Base-by-base conservation (phyloP, 208 protist genomes). In the Acanthamoeba lenticulata region DNA sequence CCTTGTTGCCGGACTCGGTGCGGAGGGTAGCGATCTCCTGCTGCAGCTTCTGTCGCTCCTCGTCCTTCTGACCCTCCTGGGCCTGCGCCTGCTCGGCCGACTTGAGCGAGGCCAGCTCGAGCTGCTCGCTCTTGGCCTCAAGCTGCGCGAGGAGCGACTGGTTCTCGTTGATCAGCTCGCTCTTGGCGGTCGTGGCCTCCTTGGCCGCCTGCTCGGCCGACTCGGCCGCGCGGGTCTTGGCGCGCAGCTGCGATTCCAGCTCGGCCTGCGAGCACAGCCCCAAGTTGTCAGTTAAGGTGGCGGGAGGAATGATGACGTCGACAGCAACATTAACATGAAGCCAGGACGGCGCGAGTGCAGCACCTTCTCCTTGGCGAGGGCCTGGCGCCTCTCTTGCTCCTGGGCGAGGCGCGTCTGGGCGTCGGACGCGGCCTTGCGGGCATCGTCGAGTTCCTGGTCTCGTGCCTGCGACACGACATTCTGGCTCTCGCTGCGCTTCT, bases 1-100 rank as follows among this genome's bases (percentile, higher is more conserved):
- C 74, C 45, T 85, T 85, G 74, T 85, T 85, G 0, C 74, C 44
- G 42, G 74, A 85, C 36, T 85, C 74, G 45, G 74, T 42, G 45
- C 74, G 74, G n/a, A 85, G 44, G 44, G 74, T 55, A 40, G 74
- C 74, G 74, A 85, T 85, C 44, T 85, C 74, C 74, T 85, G 74
- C 74, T 85, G 74, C 44, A 85, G 74, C 74, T 85, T 85, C 74
- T 85, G 74, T 29, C 44, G 49, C 74, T 85, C 74, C 74, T 85
- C 74, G 44, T 85, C 74, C 2, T 55, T 55, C 45, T 85, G 74
- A 11, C 74, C 74, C 74, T 85, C 69, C 69, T 79, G 69, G 11
- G 69, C 69, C 38, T 79, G 69, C 1, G 36, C 69, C 69, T 79
- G 69, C 19, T 67, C 57, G 57, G 69, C 32, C 9, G 32, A 44